Percentiles rank a stretch among this genome's conserved stretches.
These are phyloP conservation scores for Arabis hirsuta DNA, from an alignment of 345 rosid genomes.

Conservation along the genomic window DNA sequence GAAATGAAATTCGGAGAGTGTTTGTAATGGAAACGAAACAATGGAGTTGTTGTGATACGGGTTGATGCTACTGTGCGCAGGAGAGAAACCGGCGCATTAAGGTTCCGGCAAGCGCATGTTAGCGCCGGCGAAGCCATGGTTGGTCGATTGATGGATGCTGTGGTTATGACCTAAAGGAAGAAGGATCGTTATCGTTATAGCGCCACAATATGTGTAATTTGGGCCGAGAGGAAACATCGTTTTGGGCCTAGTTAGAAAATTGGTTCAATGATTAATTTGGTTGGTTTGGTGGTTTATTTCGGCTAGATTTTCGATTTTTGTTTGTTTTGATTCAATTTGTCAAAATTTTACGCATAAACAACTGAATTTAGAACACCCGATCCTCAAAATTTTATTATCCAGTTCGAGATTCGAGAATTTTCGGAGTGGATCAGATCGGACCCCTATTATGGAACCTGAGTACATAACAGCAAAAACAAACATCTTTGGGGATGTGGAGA, in stretches of 20 bases:
- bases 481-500: no score
- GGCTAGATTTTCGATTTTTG: no score
- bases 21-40: conserved; percentile 20
- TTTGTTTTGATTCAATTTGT: no score
- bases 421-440: no score
- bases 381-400: no score
- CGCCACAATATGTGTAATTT: conserved; percentile 20
- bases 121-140: conserved; percentile 57
- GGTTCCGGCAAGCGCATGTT: conserved; percentile 50
- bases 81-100: conserved; percentile 43
- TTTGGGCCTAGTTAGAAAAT: conserved; percentile 13
- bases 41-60: conserved; percentile 14
- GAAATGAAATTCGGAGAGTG: conserved; percentile 27
- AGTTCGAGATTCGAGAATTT: no score
- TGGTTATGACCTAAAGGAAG: conserved; percentile 16
- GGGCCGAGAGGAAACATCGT: background rate
- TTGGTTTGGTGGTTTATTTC: background rate
- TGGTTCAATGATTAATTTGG: background rate
- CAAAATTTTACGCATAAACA: no score
- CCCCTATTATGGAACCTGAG: no score
- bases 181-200: conserved; percentile 39
- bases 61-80: conserved; percentile 52
- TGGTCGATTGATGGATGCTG: background rate
- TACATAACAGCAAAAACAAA: no score
- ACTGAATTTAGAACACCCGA: no score